Base-by-base conservation (phyloP, 2,329 filamentous ascomycete species). In the Fusarium begoniae region DNA sequence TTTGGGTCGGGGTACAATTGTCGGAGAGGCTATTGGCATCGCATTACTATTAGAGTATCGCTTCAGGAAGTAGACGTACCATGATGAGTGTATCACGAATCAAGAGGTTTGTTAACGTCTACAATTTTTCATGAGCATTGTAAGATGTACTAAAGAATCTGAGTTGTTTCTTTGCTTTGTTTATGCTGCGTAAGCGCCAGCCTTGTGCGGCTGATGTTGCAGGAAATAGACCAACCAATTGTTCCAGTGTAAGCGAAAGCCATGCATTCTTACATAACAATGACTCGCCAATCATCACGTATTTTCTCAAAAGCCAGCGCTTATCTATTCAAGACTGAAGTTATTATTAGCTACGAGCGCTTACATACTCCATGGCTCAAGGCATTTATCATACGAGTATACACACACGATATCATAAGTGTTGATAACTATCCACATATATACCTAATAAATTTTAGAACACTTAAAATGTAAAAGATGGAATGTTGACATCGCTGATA, bases 401-500 rank as follows among this genome's bases (percentile, higher is more conserved):
- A 26, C 5, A 26, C 26, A 26, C 26, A 26, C 26, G 26, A 41
- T n/a, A 41, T 15, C 8, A 1, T 0, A 41, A n/a, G 8, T n/a
- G 1, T 15, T 22, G 3, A 41, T n/a, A 5, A 0, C 4, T 41
- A 1, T 40, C 1, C 13, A 13, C 1, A 22, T 15, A 48, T n/a
- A 30, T 6, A 8, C 0, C 5, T 44, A 24, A 24, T 5, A 4
- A 5, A 12, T 5, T 3, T 2, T 5, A 22, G 5, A 26, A 26
- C 9, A 22, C 48, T 60, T 65, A 70, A 10, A 71, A 71, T 3
- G 67, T 62, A 14, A 37, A 20, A 0, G 37, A 58, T 4, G 69
- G 69, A 2, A 70, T 71, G 22, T 66, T 32, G 10, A 66, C 35
- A 30, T 71, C 61, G 30, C 38, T 57, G 2, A 54, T 57, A 41